These are phyloP conservation scores for Aegilops tauschii DNA, from an alignment of 176 grass and related monocot genomes.

Conservation along the genomic window DNA sequence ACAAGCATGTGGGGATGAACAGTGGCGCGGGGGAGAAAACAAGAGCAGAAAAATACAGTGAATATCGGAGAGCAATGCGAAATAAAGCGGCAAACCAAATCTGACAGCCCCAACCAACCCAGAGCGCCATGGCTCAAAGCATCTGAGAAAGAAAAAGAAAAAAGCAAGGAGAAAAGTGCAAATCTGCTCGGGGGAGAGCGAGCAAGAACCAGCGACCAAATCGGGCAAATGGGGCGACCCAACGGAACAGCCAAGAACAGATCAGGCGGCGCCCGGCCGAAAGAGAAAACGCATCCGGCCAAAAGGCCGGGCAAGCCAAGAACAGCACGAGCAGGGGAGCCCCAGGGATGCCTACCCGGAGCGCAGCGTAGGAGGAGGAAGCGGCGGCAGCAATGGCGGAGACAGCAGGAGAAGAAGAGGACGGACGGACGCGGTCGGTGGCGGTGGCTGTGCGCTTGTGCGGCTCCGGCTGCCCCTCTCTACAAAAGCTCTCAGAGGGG, in stretches of 20 bases:
- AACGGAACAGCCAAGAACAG: not conserved
- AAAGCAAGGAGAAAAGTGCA: not conserved
- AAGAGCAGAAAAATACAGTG: not conserved
- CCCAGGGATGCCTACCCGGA: conserved; percentile 10
- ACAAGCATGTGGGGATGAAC: not conserved
- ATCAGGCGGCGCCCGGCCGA: conserved; percentile 1
- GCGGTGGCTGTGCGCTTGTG: not conserved
- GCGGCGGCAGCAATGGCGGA: conserved; percentile 20
- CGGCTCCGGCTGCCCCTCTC: conserved; percentile 20
- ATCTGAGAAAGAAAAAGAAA: not conserved
- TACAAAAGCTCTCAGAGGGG: not conserved
- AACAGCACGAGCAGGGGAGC: not conserved
- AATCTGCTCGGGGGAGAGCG: conserved; percentile 19
- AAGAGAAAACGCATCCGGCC: conserved; percentile 12
- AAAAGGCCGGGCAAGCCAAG: not conserved
- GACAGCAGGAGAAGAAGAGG: not conserved
- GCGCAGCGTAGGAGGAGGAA: not conserved
- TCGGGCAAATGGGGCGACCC: conserved; percentile 32
- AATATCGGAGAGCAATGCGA: not conserved
- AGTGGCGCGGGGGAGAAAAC: not conserved
- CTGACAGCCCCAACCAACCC: not conserved
- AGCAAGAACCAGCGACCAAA: not conserved
- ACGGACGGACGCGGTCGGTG: conserved; percentile 5
- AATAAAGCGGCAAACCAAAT: conserved; percentile 8
- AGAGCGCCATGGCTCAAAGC: not conserved